Conservation (phyloP, 331 rosid species). For the Spiraea crenata region DNA sequence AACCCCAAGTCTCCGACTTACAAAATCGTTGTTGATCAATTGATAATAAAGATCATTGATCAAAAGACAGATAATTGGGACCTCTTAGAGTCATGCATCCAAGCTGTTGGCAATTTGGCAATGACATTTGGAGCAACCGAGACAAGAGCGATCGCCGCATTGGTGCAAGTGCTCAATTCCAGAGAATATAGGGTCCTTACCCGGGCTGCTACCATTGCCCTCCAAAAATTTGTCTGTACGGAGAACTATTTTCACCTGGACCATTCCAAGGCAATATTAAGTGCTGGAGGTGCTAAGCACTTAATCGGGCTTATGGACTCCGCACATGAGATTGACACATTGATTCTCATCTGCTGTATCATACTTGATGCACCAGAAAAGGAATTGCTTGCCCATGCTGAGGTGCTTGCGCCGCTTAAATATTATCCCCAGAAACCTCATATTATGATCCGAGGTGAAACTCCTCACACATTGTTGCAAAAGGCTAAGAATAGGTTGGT, state of each 20-base stretch:
- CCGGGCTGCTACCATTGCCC: conserved; percentile 44
- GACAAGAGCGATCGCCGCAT: conserved; percentile 42
- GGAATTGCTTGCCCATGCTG: conserved; percentile 47
- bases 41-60: no score
- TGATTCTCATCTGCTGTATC: conserved; percentile 47
- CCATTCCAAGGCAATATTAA: conserved; percentile 56
- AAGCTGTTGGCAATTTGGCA: no score
- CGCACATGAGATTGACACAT: conserved; percentile 41
- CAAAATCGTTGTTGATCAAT: no score
- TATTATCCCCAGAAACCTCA: no score
- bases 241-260: conserved; percentile 54
- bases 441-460: no score
- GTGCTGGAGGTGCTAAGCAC: conserved; percentile 45
- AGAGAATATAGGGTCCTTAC: conserved; percentile 39
- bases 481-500: no score
- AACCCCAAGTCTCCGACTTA: no score
- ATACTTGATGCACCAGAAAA: conserved; percentile 59
- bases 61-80: no score
- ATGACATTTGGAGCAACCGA: no score
- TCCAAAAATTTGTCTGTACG: conserved; percentile 48
- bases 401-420: conserved; percentile 45
- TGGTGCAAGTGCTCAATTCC: conserved; percentile 53
- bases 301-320: conserved; percentile 54
- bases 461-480: no score
- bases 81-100: no score